Evolutionary conservation across 2,329 filamentous ascomycete genomes (phyloP).

Genomic region (Penicillium fuscoglaucum): DNA sequence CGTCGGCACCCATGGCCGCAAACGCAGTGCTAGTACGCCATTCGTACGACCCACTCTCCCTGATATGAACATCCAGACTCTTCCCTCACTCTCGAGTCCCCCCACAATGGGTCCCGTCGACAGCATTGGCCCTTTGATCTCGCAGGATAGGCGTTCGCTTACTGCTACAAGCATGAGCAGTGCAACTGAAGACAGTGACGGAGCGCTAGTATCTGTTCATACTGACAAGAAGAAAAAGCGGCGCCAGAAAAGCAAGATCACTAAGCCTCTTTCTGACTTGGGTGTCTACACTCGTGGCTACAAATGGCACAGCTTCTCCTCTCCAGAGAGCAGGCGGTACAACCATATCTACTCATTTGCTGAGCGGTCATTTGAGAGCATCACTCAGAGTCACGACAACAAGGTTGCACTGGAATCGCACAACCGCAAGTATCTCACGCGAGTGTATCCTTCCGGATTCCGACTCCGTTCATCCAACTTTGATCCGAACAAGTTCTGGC

Average conservation of each 20-base stretch:
- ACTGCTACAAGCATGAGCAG: slow-evolving; percentile 58
- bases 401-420: slow-evolving; percentile 82
- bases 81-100: slow-evolving; percentile 54
- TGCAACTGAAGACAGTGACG: slow-evolving; percentile 77
- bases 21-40: slow-evolving; percentile 75
- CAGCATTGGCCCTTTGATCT: slow-evolving; percentile 45
- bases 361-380: slow-evolving; percentile 80
- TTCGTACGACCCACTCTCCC: slow-evolving; percentile 62
- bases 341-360: slow-evolving; percentile 97
- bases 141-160: slow-evolving; percentile 54
- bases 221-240: slow-evolving; percentile 57
- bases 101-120: slow-evolving; percentile 55
- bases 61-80: slow-evolving; percentile 56
- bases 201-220: slow-evolving; percentile 50
- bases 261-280: slow-evolving; percentile 76
- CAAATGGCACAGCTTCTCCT: slow-evolving; percentile 80
- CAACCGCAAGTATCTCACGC: slow-evolving; percentile 88
- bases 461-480: slow-evolving; percentile 90
- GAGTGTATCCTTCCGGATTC: slow-evolving; percentile 83
- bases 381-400: slow-evolving; percentile 71
- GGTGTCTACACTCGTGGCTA: slow-evolving; percentile 77
- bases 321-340: slow-evolving; percentile 75
- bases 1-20: slow-evolving; percentile 44
- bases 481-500: slow-evolving; percentile 90
- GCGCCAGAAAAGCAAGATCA: slow-evolving; percentile 76